These are phyloP conservation scores for Scleromitrula shiraiana DNA, from an alignment of 2,329 filamentous ascomycete genomes.

Conservation along the genomic window DNA sequence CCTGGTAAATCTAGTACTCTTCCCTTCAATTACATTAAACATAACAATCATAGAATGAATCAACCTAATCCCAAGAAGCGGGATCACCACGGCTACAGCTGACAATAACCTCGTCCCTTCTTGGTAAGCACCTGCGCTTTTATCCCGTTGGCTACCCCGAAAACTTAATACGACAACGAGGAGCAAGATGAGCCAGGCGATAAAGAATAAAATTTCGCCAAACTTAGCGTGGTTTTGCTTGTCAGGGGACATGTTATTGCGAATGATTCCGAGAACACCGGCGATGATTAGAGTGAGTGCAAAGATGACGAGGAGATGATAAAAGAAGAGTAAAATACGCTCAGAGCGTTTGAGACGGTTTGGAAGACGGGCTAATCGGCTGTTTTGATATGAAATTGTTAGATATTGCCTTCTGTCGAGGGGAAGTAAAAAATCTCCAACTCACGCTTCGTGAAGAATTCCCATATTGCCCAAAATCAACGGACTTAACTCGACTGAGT, in stretches of 20 bases:
- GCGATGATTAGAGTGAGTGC: not conserved
- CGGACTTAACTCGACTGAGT: not conserved
- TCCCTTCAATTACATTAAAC: not conserved
- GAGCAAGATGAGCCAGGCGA: not conserved
- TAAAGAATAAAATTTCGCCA: not conserved
- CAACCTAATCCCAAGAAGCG: not conserved
- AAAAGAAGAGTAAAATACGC: not conserved
- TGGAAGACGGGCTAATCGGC: not conserved
- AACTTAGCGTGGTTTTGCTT: not conserved
- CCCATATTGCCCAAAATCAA: not conserved
- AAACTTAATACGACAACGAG: not conserved
- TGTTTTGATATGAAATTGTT: not conserved
- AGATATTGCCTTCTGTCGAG: not conserved
- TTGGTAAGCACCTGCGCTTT: not conserved
- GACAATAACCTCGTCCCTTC: not conserved
- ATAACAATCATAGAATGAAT: not conserved
- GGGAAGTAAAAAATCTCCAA: too few species aligned
- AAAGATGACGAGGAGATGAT: not conserved
- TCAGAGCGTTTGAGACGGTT: not conserved
- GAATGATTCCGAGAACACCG: not conserved
- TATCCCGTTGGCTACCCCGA: not conserved
- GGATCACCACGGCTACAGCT: not conserved
- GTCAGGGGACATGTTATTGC: not conserved
- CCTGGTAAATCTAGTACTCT: not conserved
- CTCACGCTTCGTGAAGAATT: not conserved